Evolutionary conservation across 345 rosid species (phyloP), one percentile per base, ranked within the genome.

Genomic region (Erucastrum elatum): DNA sequence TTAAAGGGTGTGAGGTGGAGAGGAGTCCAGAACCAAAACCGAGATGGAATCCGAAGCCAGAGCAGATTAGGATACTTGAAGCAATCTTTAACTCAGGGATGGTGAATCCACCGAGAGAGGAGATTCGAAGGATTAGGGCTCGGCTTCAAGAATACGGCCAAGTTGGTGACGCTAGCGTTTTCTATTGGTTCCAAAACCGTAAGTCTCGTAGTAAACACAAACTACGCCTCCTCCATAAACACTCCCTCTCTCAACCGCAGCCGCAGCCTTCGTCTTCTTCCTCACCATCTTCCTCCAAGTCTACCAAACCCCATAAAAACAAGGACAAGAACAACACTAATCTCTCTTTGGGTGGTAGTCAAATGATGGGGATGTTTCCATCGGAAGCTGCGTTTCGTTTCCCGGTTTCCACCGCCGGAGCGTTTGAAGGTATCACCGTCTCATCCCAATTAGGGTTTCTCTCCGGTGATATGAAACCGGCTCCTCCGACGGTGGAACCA

Each of bases 41-140:
- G 0, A 88, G 99, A 80, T 96, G 98, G 99, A 96, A 96, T 77
- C 99, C 99, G 6, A 96, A 89, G 74, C 99, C 99, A 2, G 98
- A 96, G 86, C 99, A 96, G 81, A 93, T 96, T 79, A 86, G 96
- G 37, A 93, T 96, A 16, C 87, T 96, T 15, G 99, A 96, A 83
- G 90, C 94, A 6, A 96, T 96, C 77, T 96, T 96, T 72, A 92
- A 96, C 84, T 96, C 99, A 6, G 99, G 99, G 44, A 91, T 96
- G 97, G 98, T 96, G 66, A 96, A 96, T 75, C 99, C 99, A 5
- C 99, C 98, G 0, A 86, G 99, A 80, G 99, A 96, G 21, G 99
- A 93, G 88, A 96, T 96, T 39, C 66, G 97, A 61, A 93, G 89
- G 73, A 96, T 96, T 78, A 86, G 97, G 82, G 89, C 89, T 78